Evolutionary conservation across 345 rosid genomes (phyloP).

Genomic region (Euclidium syriacum): DNA sequence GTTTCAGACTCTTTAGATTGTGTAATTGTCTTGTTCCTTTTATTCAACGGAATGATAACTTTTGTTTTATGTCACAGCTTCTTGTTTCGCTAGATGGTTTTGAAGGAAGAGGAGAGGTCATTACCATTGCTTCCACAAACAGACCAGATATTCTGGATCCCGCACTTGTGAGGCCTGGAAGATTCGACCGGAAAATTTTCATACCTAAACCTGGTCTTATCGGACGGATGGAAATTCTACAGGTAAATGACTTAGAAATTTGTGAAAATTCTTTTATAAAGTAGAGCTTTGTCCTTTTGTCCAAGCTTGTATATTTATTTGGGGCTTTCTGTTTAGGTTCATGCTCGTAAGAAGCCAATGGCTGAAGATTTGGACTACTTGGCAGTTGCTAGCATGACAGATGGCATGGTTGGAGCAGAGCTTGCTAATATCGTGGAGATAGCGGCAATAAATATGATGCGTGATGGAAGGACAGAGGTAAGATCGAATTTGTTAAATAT

Average conservation of each 20-base stretch:
- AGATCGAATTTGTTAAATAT: neutral
- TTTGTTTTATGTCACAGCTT: constrained; percentile 47
- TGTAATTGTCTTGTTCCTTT: neutral
- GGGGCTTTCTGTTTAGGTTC: constrained; percentile 46
- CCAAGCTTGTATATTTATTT: neutral
- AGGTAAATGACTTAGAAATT: constrained; percentile 38
- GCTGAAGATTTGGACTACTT: constrained; percentile 88
- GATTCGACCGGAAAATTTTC: constrained; percentile 76
- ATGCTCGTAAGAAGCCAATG: constrained; percentile 94
- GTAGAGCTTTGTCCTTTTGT: neutral
- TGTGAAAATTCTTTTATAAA: neutral
- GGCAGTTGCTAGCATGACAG: constrained; percentile 91
- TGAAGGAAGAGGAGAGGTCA: constrained; percentile 96
- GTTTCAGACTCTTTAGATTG: constrained; percentile 28
- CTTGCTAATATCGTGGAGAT: constrained; percentile 90
- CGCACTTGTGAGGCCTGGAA: constrained; percentile 90
- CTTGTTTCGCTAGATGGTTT: constrained; percentile 93
- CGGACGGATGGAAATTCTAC: constrained; percentile 82
- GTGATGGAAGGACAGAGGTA: constrained; percentile 92
- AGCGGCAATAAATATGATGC: constrained; percentile 91
- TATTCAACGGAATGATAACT: neutral
- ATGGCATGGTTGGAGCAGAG: constrained; percentile 99
- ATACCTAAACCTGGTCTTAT: constrained; percentile 89
- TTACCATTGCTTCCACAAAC: constrained; percentile 92
- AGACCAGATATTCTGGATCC: constrained; percentile 96